Percentiles rank a stretch among this genome's conserved stretches.
phyloP scores from a whole-genome alignment of 495 filamentous ascomycete species.

The Trichoderma orchidacearum region DNA sequence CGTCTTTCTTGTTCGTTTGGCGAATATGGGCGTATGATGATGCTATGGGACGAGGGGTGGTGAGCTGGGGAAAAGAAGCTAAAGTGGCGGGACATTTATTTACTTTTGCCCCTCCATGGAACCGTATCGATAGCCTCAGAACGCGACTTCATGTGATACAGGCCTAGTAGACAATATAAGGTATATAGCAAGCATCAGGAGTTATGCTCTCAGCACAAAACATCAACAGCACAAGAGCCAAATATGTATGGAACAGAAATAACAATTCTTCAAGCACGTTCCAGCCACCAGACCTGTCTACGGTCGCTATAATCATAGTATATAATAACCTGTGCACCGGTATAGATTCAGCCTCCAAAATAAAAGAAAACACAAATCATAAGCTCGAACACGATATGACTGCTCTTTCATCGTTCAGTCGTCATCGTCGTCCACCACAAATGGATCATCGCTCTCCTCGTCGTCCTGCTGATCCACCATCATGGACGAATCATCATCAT shows the following conservation, averaged over 20 bases:
- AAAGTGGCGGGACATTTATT: background rate
- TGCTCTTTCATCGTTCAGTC: background rate
- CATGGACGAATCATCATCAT: conserved; percentile 29
- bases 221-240: background rate
- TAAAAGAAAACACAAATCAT: no score
- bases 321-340: background rate
- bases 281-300: background rate
- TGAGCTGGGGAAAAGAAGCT: background rate
- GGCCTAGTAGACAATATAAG: background rate
- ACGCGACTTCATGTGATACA: background rate
- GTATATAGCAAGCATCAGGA: background rate
- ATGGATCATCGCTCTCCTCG: conserved; percentile 14
- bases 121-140: background rate
- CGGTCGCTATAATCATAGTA: background rate
- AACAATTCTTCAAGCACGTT: background rate
- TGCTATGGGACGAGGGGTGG: background rate
- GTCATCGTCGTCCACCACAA: conserved; percentile 16
- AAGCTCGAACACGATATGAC: background rate
- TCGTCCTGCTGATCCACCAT: conserved; percentile 13
- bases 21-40: background rate
- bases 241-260: no score
- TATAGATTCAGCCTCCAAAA: background rate
- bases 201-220: background rate
- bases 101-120: background rate
- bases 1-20: background rate